These are phyloP conservation scores for Rosa chinensis DNA, from an alignment of 306 rosid genomes.

Conservation along the genomic window DNA sequence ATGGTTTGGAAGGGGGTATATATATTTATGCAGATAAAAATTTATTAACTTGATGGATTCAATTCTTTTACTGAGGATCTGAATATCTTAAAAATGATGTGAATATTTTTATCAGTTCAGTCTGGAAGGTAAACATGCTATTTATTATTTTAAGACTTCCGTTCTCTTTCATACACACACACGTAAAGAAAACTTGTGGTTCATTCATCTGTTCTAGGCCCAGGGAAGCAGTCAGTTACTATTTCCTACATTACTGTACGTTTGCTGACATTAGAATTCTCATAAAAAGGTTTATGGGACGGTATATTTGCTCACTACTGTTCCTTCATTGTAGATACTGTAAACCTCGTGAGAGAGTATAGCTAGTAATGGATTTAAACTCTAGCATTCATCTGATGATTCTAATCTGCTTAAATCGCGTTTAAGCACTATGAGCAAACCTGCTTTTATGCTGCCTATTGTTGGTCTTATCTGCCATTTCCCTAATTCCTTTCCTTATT, in stretches of 20 bases:
- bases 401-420: neutral
- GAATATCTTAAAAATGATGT: neutral
- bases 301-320: neutral
- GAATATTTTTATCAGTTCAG: neutral
- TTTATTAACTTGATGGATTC: neutral
- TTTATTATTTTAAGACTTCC: neutral
- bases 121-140: neutral
- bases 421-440: neutral
- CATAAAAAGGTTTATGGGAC: neutral
- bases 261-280: neutral
- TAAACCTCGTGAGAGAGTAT: neutral
- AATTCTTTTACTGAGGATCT: neutral
- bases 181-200: neutral
- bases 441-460: neutral
- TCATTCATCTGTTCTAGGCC: neutral
- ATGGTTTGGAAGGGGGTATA: constrained; percentile 31
- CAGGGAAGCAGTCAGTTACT: neutral
- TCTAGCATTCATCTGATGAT: neutral
- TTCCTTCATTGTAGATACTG: neutral
- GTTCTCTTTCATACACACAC: neutral
- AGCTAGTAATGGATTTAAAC: neutral
- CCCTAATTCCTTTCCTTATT: constrained; percentile 16
- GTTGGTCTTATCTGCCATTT: neutral
- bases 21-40: constrained; percentile 8
- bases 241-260: neutral